Evolutionary conservation across 192 early-diverging fungal genomes (phyloP), one percentile per base, ranked within the genome.

Genomic region (Haplosporangium gracile): DNA sequence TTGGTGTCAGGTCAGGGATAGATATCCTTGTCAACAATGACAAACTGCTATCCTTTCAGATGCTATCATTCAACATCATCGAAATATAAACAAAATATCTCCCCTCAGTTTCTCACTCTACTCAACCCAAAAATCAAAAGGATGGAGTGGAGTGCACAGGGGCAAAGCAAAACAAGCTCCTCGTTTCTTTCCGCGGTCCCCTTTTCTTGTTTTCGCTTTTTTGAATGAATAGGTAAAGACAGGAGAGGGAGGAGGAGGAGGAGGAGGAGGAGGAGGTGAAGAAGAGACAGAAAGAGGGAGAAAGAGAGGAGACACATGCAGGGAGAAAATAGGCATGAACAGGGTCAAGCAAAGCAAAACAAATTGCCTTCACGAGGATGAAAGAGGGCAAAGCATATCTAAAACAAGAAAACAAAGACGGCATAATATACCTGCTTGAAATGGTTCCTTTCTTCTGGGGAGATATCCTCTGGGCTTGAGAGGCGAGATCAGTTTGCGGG

Each of bases 401-500:
- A 15, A 72, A 40, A 24, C 38, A 32, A 11, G 13, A 45, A 63
- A 26, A 63, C 32, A 65, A 68, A 1, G 13, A 7, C 24, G 32
- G 13, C 1, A 51, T 34, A 55, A 32, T 75, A 32, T 81, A 86
- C 84, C 84, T 74, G 43, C 81, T 38, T 76, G 84, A 76, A 91
- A 91, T 4, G 80, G 38, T 47, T 92, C 89, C 26, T 76, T 81
- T 39, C 91, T 63, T 63, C 85, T 72, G 42, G 88, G 83, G 9
- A 92, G 82, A 60, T 76, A 87, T 13, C 81, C 88, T 77, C 91
- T 79, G 8, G 88, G 89, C 73, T 82, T 89, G 9, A 91, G 75
- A 2, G 91, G 89, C 49, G 83, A 85, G 20, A 90, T 80, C 65
- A 91, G 70, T 57, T 91, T 91, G 51, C 88, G 79, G 20, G 89